Percentiles rank a stretch among this genome's conserved stretches.
These are phyloP conservation scores for Calonectria ilicicola DNA, from an alignment of 2,329 filamentous ascomycete genomes.

Conservation along the genomic window DNA sequence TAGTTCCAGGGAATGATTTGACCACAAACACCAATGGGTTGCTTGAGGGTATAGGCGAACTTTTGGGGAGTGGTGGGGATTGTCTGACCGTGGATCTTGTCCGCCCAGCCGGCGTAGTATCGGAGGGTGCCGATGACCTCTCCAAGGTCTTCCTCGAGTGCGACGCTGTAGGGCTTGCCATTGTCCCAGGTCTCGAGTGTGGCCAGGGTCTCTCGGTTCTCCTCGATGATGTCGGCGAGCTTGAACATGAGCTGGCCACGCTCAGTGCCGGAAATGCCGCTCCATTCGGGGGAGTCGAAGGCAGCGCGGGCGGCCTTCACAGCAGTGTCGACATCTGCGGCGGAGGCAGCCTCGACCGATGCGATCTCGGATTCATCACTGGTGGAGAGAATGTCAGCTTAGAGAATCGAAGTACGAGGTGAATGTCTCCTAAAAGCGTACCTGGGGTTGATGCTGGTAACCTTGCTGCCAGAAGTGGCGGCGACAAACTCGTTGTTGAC, in stretches of 20 bases:
- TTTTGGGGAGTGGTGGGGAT: constrained; percentile 74
- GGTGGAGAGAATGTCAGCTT: neutral
- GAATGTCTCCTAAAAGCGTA: neutral
- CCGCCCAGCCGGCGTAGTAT: constrained; percentile 79
- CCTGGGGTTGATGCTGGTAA: constrained; percentile 67
- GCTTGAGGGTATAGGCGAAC: constrained; percentile 76
- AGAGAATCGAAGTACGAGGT: neutral
- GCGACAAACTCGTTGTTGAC: constrained; percentile 80
- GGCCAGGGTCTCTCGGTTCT: constrained; percentile 63
- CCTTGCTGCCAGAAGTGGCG: constrained; percentile 66
- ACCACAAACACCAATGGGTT: constrained; percentile 77
- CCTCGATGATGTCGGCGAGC: constrained; percentile 75
- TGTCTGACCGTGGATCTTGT: constrained; percentile 78
- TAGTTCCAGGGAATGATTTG: constrained; percentile 82
- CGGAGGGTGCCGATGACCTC: constrained; percentile 56
- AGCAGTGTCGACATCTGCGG: constrained; percentile 38
- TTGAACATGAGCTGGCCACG: constrained; percentile 77
- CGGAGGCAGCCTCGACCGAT: constrained; percentile 34
- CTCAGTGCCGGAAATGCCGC: constrained; percentile 65
- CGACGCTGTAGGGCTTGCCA: constrained; percentile 72
- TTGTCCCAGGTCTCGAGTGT: constrained; percentile 82
- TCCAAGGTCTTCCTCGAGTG: constrained; percentile 72
- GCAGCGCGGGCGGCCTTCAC: constrained; percentile 68
- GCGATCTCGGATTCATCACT: constrained; percentile 26
- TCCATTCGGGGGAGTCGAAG: constrained; percentile 50